A percentile compares a stretch with the other conserved stretches of the same genome.
These are phyloP conservation scores for Limonium bicolor DNA, from an alignment of 148 eudicot genomes.

Conservation along the genomic window DNA sequence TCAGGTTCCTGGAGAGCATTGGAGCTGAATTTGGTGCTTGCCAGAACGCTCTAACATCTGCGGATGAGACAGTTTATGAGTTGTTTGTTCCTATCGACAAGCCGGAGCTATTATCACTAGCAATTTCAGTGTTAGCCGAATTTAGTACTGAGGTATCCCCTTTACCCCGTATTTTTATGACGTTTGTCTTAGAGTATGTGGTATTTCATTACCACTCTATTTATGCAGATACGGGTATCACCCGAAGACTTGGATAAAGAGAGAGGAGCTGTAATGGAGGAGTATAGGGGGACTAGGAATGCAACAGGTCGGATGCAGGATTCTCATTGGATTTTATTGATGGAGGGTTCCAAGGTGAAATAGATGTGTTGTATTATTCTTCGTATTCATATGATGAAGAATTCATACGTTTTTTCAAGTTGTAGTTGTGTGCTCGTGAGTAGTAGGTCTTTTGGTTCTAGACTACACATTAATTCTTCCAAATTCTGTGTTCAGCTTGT, in stretches of 20 bases:
- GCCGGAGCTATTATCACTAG: conserved; percentile 68
- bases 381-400: neutral
- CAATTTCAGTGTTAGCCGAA: conserved; percentile 75
- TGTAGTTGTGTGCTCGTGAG: no score
- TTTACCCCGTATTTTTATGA: no score
- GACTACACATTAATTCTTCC: no score
- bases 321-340: conserved; percentile 78
- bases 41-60: conserved; percentile 76
- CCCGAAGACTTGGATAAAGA: conserved; percentile 79
- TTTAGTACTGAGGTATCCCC: conserved; percentile 79
- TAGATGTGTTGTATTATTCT: neutral
- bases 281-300: conserved; percentile 69
- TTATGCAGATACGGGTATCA: conserved; percentile 68
- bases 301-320: conserved; percentile 94
- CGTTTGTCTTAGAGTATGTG: no score
- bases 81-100: conserved; percentile 87
- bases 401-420: no score
- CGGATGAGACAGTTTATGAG: conserved; percentile 86
- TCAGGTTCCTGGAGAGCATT: conserved; percentile 78
- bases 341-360: conserved; percentile 80
- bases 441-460: no score
- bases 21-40: conserved; percentile 97
- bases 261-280: conserved; percentile 95
- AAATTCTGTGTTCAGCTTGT: no score
- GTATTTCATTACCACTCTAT: no score